Evolutionary conservation across 1,284 basidiomycete species (phyloP).

Genomic region (Cutaneotrichosporon sp.): DNA sequence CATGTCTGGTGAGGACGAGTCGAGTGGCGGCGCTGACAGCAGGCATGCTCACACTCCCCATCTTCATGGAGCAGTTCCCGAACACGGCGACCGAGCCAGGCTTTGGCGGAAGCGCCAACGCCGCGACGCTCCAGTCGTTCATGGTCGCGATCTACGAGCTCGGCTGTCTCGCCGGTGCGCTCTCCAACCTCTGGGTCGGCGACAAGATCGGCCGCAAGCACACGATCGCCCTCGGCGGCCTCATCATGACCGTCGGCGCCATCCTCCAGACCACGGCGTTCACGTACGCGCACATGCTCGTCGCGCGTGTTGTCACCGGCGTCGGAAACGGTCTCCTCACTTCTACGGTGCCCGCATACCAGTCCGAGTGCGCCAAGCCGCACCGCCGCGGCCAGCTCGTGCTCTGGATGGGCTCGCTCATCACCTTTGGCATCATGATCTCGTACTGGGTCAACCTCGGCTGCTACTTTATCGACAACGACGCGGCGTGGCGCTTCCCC

Average conservation of each 20-base stretch:
- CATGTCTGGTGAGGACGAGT: slow-evolving; percentile 30
- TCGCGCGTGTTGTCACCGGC: slow-evolving; percentile 64
- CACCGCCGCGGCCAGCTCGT: slow-evolving; percentile 64
- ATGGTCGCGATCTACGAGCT: slow-evolving; percentile 54
- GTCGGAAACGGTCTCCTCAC: slow-evolving; percentile 60
- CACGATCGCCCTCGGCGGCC: slow-evolving; percentile 43
- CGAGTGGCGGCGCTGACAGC: background rate
- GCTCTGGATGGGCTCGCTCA: slow-evolving; percentile 57
- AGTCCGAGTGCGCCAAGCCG: slow-evolving; percentile 63
- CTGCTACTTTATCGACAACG: slow-evolving; percentile 12
- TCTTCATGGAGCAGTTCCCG: slow-evolving; percentile 38
- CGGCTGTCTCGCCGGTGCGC: slow-evolving; percentile 52
- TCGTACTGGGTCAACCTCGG: slow-evolving; percentile 17
- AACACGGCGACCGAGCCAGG: slow-evolving; percentile 2
- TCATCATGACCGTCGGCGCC: slow-evolving; percentile 60
- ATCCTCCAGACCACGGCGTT: slow-evolving; percentile 53
- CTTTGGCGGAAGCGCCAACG: slow-evolving; percentile 15
- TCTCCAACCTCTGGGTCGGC: slow-evolving; percentile 51
- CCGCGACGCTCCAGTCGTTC: slow-evolving; percentile 44
- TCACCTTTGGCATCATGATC: slow-evolving; percentile 19
- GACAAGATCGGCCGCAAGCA: slow-evolving; percentile 50
- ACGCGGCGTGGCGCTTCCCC: slow-evolving; percentile 17
- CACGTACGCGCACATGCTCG: slow-evolving; percentile 64
- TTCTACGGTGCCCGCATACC: slow-evolving; percentile 59
- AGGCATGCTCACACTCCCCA: slow-evolving; percentile 42